Percentiles rank a stretch among this genome's conserved stretches.
Evolutionary conservation across 2,329 filamentous ascomycete genomes (phyloP).

Genomic region (Fusarium sp.): DNA sequence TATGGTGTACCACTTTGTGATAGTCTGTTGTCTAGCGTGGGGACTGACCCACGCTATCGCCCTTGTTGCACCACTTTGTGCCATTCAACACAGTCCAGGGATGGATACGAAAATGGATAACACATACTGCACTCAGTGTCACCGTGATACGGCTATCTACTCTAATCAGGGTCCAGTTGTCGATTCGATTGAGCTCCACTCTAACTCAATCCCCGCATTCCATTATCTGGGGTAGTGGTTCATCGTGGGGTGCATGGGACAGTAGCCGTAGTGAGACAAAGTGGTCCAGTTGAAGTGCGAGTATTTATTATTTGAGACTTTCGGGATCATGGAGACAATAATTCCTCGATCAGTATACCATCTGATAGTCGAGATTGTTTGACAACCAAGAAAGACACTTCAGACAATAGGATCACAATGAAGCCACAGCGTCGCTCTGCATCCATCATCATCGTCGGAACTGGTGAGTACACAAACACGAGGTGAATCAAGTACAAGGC

Average conservation of each 20-base stretch:
- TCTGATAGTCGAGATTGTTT: too few species aligned
- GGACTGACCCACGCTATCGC: background rate
- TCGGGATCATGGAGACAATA: fast-evolving
- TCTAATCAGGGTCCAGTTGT: too few species aligned
- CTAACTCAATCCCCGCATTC: background rate
- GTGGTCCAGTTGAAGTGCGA: background rate
- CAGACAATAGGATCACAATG: background rate
- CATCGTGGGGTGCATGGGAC: background rate
- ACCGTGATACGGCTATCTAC: too few species aligned
- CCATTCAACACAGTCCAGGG: too few species aligned
- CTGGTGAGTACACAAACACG: fast-evolving
- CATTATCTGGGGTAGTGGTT: background rate
- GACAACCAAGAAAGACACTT: fast-evolving
- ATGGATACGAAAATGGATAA: background rate
- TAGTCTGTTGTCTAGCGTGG: fast-evolving
- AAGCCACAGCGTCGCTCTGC: background rate
- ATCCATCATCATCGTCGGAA: fast-evolving
- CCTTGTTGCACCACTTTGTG: too few species aligned
- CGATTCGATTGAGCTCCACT: background rate
- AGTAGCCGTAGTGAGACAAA: fast-evolving
- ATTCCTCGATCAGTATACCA: background rate
- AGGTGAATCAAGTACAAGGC: fast-evolving
- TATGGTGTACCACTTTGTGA: background rate
- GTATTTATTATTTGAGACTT: background rate
- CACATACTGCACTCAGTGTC: background rate